Conservation (phyloP, 1,284 basidiomycete genomes). For the Ceratobasidium sp. region DNA sequence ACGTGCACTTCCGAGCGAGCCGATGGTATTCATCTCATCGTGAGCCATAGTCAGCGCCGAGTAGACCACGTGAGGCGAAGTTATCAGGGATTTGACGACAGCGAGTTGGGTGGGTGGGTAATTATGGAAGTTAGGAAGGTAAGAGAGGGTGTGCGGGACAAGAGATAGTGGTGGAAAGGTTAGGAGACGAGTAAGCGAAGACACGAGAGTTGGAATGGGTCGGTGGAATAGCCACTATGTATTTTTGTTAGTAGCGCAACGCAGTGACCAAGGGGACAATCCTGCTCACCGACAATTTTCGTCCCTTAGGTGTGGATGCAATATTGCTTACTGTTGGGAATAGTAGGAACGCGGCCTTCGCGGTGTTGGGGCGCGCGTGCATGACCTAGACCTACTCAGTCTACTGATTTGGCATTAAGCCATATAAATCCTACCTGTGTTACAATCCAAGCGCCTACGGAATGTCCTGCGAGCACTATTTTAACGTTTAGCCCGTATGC, state of each 20-base stretch:
- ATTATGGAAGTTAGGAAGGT: slow-evolving; percentile 47
- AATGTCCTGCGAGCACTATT: slow-evolving; percentile 63
- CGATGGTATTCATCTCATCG: slow-evolving; percentile 66
- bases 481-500: slow-evolving; percentile 53
- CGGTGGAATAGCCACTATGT: slow-evolving; percentile 60
- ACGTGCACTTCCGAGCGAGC: slow-evolving; percentile 57
- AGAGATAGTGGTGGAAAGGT: slow-evolving; percentile 45
- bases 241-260: not conserved
- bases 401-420: not conserved
- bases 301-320: slow-evolving; percentile 63
- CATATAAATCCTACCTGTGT: slow-evolving; percentile 56
- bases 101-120: slow-evolving; percentile 60
- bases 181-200: slow-evolving; percentile 52
- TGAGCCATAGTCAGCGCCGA: slow-evolving; percentile 64
- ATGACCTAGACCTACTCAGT: slow-evolving; percentile 54
- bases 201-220: slow-evolving; percentile 57
- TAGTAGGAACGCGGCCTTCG: slow-evolving; percentile 59
- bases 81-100: slow-evolving; percentile 59
- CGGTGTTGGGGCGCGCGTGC: slow-evolving; percentile 55
- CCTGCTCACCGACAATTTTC: slow-evolving; percentile 53
- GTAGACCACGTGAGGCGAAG: slow-evolving; percentile 58
- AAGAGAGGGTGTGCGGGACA: slow-evolving; percentile 53
- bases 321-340: slow-evolving; percentile 67
- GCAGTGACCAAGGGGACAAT: not conserved
- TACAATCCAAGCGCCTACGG: slow-evolving; percentile 66